Evolutionary conservation across 768 basidiomycete species (phyloP), one percentile per base, ranked within the genome.

Genomic region (Naematelia encephala): DNA sequence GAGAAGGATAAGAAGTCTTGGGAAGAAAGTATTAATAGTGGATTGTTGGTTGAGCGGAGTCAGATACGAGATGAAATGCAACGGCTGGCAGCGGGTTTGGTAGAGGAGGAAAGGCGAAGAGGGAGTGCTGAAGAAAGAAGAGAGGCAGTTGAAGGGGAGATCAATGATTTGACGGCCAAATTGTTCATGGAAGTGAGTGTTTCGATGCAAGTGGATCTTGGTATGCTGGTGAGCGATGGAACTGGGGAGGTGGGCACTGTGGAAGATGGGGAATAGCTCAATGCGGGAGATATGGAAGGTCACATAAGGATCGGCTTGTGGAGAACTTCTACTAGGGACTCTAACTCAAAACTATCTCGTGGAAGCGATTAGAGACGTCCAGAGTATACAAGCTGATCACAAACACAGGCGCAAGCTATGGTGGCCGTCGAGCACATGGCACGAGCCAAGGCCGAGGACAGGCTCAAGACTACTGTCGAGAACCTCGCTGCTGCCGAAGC

Each of bases 31-130:
- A 82, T 98, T 66, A 90, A 92, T 73, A 90, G 89, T 0, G 94
- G 94, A 8, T 79, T 94, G 43, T 81, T 97, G 44, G 93, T 99
- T 21, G 94, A 99, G 77, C 88, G 89, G 72, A 81, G 85, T 21
- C 87, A 93, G 77, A 92, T 98, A 55, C 91, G 89, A 8, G 75
- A 86, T 2, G 94, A 99, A 80, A 86, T 99, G 59, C 93, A 86
- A 66, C 84, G 92, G 27, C 80, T 99, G 60, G 97, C 97, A 86
- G 89, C 92, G 68, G 88, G 86, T 63, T 87, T 92, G n/a, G 90
- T 91, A 19, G 91, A 94, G 69, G 94, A 96, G 79, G 91, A 93
- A 13, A 86, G 90, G 1, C 84, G 87, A 64, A 84, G 94, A 13
- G 92, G 91, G 12, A 87, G 90, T 75, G 93, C 93, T 0, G 93